phyloP scores from a whole-genome alignment of 1,284 basidiomycete species.

The Ganoderma lingzhi region DNA sequence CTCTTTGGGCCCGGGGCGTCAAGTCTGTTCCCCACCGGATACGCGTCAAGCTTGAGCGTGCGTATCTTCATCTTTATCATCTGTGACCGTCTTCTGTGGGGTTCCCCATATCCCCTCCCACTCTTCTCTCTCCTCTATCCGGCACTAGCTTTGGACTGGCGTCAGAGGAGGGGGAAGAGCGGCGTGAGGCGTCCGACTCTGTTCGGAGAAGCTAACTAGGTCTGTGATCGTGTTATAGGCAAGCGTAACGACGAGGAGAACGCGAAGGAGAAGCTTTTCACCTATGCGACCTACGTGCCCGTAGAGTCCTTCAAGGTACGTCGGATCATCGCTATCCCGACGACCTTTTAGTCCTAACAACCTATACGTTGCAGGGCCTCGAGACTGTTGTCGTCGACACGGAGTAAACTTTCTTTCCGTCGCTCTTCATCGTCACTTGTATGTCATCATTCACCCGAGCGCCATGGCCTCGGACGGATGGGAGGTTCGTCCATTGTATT shows the following conservation, averaged over 20 bases:
- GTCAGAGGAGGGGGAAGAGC: not conserved
- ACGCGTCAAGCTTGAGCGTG: slow-evolving; percentile 92
- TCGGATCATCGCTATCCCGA: slow-evolving; percentile 14
- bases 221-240: slow-evolving; percentile 49
- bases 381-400: slow-evolving; percentile 84
- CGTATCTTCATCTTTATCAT: slow-evolving; percentile 46
- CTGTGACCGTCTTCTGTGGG: slow-evolving; percentile 6
- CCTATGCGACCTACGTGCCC: slow-evolving; percentile 85
- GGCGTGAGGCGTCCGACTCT: slow-evolving; percentile 11
- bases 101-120: slow-evolving; percentile 8
- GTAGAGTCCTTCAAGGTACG: slow-evolving; percentile 88
- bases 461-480: slow-evolving; percentile 23
- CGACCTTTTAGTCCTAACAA: slow-evolving; percentile 8
- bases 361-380: slow-evolving; percentile 63
- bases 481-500: slow-evolving; percentile 32
- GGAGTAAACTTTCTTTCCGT: slow-evolving; percentile 53
- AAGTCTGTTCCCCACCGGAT: slow-evolving; percentile 92
- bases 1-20: slow-evolving; percentile 89
- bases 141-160: too few species aligned
- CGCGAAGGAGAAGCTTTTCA: slow-evolving; percentile 97
- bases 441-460: slow-evolving; percentile 20
- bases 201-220: slow-evolving; percentile 12
- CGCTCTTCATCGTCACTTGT: slow-evolving; percentile 18
- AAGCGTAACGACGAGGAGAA: slow-evolving; percentile 96
- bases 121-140: slow-evolving; percentile 5